Conservation (phyloP, 2,329 filamentous ascomycete genomes). For the Bipolaris oryzae region DNA sequence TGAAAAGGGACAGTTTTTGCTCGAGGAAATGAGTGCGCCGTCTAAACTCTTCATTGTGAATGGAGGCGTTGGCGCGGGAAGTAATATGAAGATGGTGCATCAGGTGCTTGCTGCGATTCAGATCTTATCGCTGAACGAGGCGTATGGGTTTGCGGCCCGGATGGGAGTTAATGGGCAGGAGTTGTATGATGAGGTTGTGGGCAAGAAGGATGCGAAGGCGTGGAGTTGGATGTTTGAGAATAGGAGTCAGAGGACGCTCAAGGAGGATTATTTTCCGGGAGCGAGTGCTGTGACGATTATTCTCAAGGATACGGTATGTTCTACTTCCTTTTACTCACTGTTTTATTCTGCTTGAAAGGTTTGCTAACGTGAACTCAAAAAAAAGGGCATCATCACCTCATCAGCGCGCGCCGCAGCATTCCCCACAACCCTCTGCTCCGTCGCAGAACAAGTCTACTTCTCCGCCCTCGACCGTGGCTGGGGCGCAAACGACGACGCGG, state of each 20-base stretch:
- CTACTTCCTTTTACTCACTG: not conserved
- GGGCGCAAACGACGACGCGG: conserved; percentile 60
- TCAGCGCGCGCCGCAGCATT: conserved; percentile 65
- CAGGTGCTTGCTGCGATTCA: conserved; percentile 65
- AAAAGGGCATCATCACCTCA: conserved; percentile 68
- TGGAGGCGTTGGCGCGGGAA: conserved; percentile 60
- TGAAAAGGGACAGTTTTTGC: conserved; percentile 61
- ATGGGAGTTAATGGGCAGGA: conserved; percentile 59
- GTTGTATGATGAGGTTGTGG: conserved; percentile 57
- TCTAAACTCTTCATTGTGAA: conserved; percentile 63
- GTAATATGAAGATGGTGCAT: conserved; percentile 64
- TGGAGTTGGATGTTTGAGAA: conserved; percentile 64
- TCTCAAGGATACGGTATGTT: conserved; percentile 52
- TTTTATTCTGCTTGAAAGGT: not conserved
- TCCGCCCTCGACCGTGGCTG: conserved; percentile 64
- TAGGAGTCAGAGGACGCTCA: conserved; percentile 60
- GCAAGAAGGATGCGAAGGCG: conserved; percentile 17
- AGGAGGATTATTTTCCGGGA: conserved; percentile 56
- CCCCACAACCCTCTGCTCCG: conserved; percentile 64
- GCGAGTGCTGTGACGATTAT: conserved; percentile 55
- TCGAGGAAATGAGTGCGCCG: conserved; percentile 67
- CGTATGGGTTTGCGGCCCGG: conserved; percentile 61
- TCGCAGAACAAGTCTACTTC: conserved; percentile 70
- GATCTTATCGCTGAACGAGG: conserved; percentile 62
- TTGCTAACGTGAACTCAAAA: conserved; percentile 4